Base-by-base conservation (phyloP, 2,329 filamentous ascomycete genomes). In the Fusarium irregulare region DNA sequence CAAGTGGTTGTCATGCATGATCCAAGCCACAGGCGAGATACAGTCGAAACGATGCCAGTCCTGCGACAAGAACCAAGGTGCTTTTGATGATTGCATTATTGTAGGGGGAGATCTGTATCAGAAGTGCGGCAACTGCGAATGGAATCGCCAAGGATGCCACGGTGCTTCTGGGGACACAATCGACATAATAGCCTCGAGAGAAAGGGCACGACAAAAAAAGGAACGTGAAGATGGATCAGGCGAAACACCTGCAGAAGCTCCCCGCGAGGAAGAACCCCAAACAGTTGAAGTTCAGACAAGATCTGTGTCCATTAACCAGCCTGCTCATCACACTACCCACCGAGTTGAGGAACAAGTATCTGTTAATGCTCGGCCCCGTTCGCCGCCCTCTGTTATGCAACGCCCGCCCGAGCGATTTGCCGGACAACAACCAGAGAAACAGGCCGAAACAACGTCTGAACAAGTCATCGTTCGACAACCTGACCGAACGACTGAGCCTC, bases 91-190 rank as follows among this genome's bases (percentile, higher is more conserved):
- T 7, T 86, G 84, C 71, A 78, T 86, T 50, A 78, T 83, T 25
- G 74, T 84, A 16, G 80, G 80, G 7, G 80, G 78, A 7, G 73
- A 76, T 9, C 75, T 82, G 6, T 84, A 85, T 55, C 80, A 80
- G 6, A 81, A 83, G 28, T 86, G 84, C 60, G 84, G 83, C 30
- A 86, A 86, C 66, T 86, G 84, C 66, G 83, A 85, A 68, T 86
- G 84, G 84, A 83, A 82, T 64, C 79, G 78, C 4, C 77, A 79
- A 55, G 76, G 77, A 20, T 83, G 81, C 45, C 78, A 80, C 45
- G 76, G 73, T 14, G 76, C 75, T 2, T 74, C 74, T n/a, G 75
- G 68, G 8, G 64, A 74, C 21, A 66, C 60, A 20, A 71, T 75
- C 28, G 73, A 75, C 21, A 48, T 71, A 32, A 30, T 63, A 3